Evolutionary conservation across 2,329 filamentous ascomycete genomes (phyloP), one percentile per base, ranked within the genome.

Genomic region (Diaporthe velutina): DNA sequence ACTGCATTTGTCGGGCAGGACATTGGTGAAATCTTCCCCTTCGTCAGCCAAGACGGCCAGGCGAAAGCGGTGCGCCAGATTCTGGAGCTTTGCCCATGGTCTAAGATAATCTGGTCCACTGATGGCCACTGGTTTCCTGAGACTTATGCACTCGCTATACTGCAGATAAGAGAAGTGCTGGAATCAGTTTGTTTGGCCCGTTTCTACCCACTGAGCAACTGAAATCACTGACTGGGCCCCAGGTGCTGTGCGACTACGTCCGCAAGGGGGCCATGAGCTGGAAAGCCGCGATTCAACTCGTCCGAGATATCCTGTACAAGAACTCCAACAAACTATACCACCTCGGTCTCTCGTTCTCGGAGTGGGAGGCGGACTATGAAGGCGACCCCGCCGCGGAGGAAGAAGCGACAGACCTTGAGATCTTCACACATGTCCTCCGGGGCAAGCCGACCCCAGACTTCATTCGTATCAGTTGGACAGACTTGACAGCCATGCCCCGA

Each of bases 51-150:
- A 66, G 91, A 95, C 74, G 95, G 94, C 0, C 94, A 97, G 81
- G 91, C 93, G 78, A 86, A 86, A 0, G 89, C 95, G 1, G 77
- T 97, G 17, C 90, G 92, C 58, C 90, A 97, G 80, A 90, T 94
- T 1, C 83, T 97, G 12, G 95, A 97, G 81, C 82, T 96, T 5
- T 93, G 92, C 30, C 94, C 95, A 0, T 91, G 90, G 72, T 91
- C 90, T 70, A 96, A 96, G 83, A 87, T 97, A 0, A 71, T 96
- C 0, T 96, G 93, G 90, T 95, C 93, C 76, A 95, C 93, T 0
- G 94, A 96, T 80, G 94, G 94, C 25, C 93, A 96, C 80, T 94
- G 90, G 82, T 94, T 94, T 75, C 93, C 94, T 0, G 94, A 96
- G 82, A 95, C 93, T 0, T 97, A 92, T 79, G 89, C 93, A 79